These are phyloP conservation scores for Populus simonii DNA, from an alignment of 345 rosid species.

Conservation along the genomic window DNA sequence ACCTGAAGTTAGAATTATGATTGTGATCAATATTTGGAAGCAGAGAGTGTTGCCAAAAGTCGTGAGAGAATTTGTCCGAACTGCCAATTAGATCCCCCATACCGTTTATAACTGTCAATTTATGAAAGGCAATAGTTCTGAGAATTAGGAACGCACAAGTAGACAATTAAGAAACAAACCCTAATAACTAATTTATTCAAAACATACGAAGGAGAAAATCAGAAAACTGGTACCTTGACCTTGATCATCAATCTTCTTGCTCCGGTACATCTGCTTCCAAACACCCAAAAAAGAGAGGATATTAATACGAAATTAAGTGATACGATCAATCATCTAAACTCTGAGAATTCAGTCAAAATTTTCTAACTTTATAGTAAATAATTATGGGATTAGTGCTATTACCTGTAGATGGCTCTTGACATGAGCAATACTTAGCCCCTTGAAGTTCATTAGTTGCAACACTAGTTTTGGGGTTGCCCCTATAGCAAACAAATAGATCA, in stretches of 20 bases:
- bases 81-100: conserved; percentile 20
- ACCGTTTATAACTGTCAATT: conserved; percentile 29
- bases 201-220: neutral
- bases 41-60: conserved; percentile 29
- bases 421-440: conserved; percentile 87
- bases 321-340: neutral
- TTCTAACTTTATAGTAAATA: neutral
- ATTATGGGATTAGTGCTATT: neutral
- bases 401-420: conserved; percentile 95
- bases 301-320: neutral
- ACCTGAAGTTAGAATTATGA: conserved; percentile 31
- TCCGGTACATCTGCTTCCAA: conserved; percentile 66
- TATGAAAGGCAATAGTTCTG: neutral
- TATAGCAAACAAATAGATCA: conserved; percentile 16
- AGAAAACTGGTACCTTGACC: conserved; percentile 45
- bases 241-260: conserved; percentile 68
- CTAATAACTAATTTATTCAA: neutral
- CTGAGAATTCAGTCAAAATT: too few species aligned
- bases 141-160: neutral
- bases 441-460: conserved; percentile 73
- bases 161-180: neutral
- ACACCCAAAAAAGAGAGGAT: neutral
- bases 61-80: conserved; percentile 17
- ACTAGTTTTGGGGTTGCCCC: conserved; percentile 92
- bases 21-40: conserved; percentile 21